Percentiles rank a stretch among this genome's conserved stretches.
Evolutionary conservation across 805 yeast species (phyloP).

Genomic region (Schizosaccharomyces octosporus): DNA sequence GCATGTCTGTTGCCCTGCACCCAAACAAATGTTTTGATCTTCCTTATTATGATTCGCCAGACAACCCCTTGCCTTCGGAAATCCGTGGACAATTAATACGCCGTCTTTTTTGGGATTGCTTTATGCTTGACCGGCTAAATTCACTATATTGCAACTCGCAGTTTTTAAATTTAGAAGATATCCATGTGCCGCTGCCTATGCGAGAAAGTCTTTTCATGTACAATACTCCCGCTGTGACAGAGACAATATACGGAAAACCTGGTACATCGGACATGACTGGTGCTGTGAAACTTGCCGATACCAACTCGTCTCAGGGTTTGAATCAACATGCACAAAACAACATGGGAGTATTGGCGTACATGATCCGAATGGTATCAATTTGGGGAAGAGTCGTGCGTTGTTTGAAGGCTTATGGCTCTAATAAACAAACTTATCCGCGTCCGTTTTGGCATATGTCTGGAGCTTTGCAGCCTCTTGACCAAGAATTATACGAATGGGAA

Average conservation of each 20-base stretch:
- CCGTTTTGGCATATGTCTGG: neutral
- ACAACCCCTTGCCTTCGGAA: neutral
- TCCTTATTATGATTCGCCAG: neutral
- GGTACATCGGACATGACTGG: neutral
- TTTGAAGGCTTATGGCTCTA: neutral
- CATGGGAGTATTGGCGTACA: neutral
- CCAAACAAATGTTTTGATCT: neutral
- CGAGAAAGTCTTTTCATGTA: neutral
- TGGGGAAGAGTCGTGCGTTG: conserved; percentile 1
- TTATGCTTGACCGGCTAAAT: neutral
- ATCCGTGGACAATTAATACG: neutral
- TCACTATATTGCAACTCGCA: neutral
- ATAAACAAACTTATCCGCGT: neutral
- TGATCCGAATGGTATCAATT: neutral
- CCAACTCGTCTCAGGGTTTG: neutral
- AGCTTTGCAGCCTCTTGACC: neutral
- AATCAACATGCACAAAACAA: neutral
- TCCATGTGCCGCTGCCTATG: neutral
- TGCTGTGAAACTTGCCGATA: neutral
- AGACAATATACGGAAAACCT: neutral
- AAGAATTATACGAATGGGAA: neutral
- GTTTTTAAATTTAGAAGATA: neutral
- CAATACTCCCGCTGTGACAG: neutral
- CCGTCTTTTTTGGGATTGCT: neutral
- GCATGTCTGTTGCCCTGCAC: neutral